Evolutionary conservation across 495 filamentous ascomycete genomes (phyloP), one percentile per base, ranked within the genome.

Genomic region (Annulohypoxylon moriforme): DNA sequence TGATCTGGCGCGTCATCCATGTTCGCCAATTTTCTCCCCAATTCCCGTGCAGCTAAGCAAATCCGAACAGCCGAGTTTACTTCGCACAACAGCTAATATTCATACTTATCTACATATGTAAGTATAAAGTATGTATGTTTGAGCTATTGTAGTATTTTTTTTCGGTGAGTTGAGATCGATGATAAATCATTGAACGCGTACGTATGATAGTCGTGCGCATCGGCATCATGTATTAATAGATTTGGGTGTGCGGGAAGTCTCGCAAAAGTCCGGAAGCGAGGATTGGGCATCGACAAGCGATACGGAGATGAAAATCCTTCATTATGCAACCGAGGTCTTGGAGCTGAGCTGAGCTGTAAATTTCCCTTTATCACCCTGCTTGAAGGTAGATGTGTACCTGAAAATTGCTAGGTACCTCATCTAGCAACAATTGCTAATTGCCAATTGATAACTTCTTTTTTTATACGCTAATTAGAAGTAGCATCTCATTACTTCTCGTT

Each of bases 331-430:
- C 27, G 52, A 64, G 31, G 47, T 62, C 53, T 16, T 59, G 16
- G 27, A 68, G 64, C 69, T 64, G 64, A 72, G 74, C 75, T 78
- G 75, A 68, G 75, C 73, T 77, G 68, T 79, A 74, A 77, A 78
- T 72, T 63, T 71, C 59, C 61, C 65, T 56, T 56, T 61, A 36
- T 60, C 20, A 40, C 55, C 49, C 59, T 60, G 9, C 24, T 16
- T 20, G 46, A 33, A 52, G 49, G 25, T 38, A 33, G 9, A 40
- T 13, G 13, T 40, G 36, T 40, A 40, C 36, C 29, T 22, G 36
- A 29, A 33, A 53, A 24, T 24, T 44, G 33, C n/a, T n/a, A n/a
- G n/a, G n/a, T 29, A 29, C 27, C 6, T 29, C 52, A 57, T 56
- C 36, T 4, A 18, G 25, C 25, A 53, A 16, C 13, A 50, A 36